These are phyloP conservation scores for Stachybotrys echinatus DNA, from an alignment of 2,329 filamentous ascomycete species.

Conservation along the genomic window DNA sequence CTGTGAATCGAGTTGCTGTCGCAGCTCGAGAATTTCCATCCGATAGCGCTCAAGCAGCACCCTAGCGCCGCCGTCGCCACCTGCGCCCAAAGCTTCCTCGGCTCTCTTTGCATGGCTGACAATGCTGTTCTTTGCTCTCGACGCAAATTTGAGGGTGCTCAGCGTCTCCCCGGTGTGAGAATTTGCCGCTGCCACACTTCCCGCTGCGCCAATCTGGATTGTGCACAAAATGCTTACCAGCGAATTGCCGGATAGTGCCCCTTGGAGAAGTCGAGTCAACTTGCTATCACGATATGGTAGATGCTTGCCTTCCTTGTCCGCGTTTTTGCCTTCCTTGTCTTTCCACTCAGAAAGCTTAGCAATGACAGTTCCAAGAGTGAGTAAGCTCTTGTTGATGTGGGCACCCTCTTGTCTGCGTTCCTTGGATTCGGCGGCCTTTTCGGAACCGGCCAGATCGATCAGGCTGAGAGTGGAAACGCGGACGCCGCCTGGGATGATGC, in stretches of 20 bases:
- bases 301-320: slow-evolving; percentile 84
- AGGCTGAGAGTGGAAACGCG: slow-evolving; percentile 91
- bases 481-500: slow-evolving; percentile 77
- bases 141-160: slow-evolving; percentile 95
- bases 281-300: slow-evolving; percentile 97
- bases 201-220: slow-evolving; percentile 78
- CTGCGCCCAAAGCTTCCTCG: slow-evolving; percentile 76
- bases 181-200: slow-evolving; percentile 63
- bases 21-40: slow-evolving; percentile 82
- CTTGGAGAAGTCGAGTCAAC: slow-evolving; percentile 85
- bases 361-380: slow-evolving; percentile 94
- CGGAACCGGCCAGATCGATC: slow-evolving; percentile 94
- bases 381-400: slow-evolving; percentile 96
- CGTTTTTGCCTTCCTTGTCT: slow-evolving; percentile 68
- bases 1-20: slow-evolving; percentile 76
- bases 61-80: slow-evolving; percentile 79
- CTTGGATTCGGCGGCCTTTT: slow-evolving; percentile 92
- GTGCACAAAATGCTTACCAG: slow-evolving; percentile 97
- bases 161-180: slow-evolving; percentile 83
- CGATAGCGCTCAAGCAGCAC: slow-evolving; percentile 90
- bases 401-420: slow-evolving; percentile 91
- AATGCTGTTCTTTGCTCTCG: slow-evolving; percentile 95
- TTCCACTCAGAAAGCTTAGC: slow-evolving; percentile 85
- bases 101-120: slow-evolving; percentile 94
- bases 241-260: slow-evolving; percentile 86